phyloP scores from a whole-genome alignment of 2,329 filamentous ascomycete genomes.

The Pestalotiopsis fici region DNA sequence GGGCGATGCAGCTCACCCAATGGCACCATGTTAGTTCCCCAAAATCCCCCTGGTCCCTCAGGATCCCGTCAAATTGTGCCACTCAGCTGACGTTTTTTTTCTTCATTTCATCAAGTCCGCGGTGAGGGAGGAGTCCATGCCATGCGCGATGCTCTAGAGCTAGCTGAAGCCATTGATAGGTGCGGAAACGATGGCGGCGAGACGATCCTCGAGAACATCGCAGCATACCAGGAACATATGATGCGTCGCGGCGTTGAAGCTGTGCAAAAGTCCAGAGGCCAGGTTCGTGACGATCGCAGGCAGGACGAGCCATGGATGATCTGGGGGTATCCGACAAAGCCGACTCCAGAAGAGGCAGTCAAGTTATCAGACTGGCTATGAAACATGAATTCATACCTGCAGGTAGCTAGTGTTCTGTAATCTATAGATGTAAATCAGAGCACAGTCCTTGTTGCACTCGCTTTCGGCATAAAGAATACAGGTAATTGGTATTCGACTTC shows the following conservation, averaged over 20 bases:
- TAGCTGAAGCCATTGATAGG: slow-evolving; percentile 8
- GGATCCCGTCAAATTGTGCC: too few species aligned
- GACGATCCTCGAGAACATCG: background rate
- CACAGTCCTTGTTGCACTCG: background rate
- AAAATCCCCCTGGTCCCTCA: background rate
- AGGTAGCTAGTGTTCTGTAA: background rate
- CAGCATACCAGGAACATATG: background rate
- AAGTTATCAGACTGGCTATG: background rate
- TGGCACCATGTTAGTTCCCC: slow-evolving; percentile 40
- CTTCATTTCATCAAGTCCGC: slow-evolving; percentile 34
- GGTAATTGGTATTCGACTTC: background rate
- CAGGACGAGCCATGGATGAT: background rate
- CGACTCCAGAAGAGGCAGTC: background rate
- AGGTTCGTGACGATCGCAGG: background rate
- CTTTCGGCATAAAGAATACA: background rate
- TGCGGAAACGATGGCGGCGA: background rate
- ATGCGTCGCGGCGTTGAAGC: background rate
- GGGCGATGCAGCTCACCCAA: slow-evolving; percentile 48
- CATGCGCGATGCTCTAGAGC: slow-evolving; percentile 36
- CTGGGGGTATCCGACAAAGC: background rate
- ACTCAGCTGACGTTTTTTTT: background rate
- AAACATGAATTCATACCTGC: background rate
- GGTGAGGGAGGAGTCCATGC: slow-evolving; percentile 49
- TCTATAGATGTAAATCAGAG: background rate
- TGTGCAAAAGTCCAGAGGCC: background rate